Percentiles rank a stretch among this genome's conserved stretches.
Evolutionary conservation across 805 yeast species (phyloP).

Genomic region (Hanseniaspora meyeri): DNA sequence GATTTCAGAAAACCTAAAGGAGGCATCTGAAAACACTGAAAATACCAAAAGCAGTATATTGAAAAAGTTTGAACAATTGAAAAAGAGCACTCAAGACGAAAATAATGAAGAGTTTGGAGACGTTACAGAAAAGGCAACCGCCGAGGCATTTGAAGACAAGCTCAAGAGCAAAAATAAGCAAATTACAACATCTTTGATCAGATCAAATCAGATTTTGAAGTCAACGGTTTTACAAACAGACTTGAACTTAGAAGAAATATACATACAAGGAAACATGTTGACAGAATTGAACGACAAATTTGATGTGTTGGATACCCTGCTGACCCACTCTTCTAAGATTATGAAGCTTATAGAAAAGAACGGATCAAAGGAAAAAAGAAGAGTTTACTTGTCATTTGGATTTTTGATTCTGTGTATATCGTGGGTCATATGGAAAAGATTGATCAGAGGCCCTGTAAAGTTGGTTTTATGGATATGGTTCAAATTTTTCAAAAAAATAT

Average conservation of each 20-base stretch:
- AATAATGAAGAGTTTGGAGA: background rate
- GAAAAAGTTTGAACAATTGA: background rate
- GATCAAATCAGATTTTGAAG: slow-evolving; percentile 26
- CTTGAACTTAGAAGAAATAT: slow-evolving; percentile 26
- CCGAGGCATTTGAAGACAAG: slow-evolving; percentile 20
- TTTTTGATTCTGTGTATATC: slow-evolving; percentile 23
- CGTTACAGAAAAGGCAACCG: background rate
- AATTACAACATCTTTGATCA: slow-evolving; percentile 24
- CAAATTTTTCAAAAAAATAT: slow-evolving; percentile 29
- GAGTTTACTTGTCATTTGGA: slow-evolving; percentile 24
- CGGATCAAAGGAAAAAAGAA: slow-evolving; percentile 26
- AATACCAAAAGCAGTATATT: background rate
- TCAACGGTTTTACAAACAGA: slow-evolving; percentile 27
- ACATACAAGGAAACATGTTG: slow-evolving; percentile 24
- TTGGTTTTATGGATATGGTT: slow-evolving; percentile 25
- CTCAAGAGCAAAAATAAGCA: slow-evolving; percentile 22
- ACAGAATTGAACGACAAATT: slow-evolving; percentile 25
- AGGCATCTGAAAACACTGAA: background rate
- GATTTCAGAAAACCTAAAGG: background rate
- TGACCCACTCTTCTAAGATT: slow-evolving; percentile 23
- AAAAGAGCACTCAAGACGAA: background rate
- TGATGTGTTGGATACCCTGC: slow-evolving; percentile 22
- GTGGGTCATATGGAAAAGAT: slow-evolving; percentile 29
- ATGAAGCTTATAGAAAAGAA: slow-evolving; percentile 25
- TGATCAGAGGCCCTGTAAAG: slow-evolving; percentile 26